These are phyloP conservation scores for Phytophthora sojae DNA, from an alignment of 352 stramenopile genomes.

Conservation along the genomic window DNA sequence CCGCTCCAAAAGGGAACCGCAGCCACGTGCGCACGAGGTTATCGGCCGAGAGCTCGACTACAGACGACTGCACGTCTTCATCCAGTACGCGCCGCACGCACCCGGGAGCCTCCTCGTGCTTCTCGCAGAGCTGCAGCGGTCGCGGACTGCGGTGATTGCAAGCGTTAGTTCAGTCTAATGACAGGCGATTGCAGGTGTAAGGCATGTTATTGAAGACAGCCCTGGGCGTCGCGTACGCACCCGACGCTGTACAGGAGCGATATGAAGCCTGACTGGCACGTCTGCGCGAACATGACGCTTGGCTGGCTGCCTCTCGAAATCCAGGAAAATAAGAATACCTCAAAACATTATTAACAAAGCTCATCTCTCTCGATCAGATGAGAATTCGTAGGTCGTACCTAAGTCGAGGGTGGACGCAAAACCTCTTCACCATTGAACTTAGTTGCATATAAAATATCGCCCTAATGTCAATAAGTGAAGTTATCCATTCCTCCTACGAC, in stretches of 20 bases:
- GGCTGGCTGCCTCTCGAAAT: neutral
- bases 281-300: constrained; percentile 53
- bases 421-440: no score
- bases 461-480: no score
- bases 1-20: constrained; percentile 40
- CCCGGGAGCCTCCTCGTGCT: constrained; percentile 42
- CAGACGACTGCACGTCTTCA: constrained; percentile 64
- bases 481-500: no score
- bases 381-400: no score
- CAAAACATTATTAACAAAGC: no score
- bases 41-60: constrained; percentile 51
- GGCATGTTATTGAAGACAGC: neutral
- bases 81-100: constrained; percentile 61
- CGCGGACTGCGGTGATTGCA: constrained; percentile 37
- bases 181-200: neutral
- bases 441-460: no score
- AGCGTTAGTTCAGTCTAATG: neutral
- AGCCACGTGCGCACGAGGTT: constrained; percentile 59
- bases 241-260: constrained; percentile 72
- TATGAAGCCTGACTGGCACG: constrained; percentile 61
- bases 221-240: constrained; percentile 29
- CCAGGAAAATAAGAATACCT: no score
- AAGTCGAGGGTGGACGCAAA: no score
- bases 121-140: constrained; percentile 70
- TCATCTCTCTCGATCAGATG: no score